Conservation (phyloP, 106 monocot genomes). For the Allium fistulosum region DNA sequence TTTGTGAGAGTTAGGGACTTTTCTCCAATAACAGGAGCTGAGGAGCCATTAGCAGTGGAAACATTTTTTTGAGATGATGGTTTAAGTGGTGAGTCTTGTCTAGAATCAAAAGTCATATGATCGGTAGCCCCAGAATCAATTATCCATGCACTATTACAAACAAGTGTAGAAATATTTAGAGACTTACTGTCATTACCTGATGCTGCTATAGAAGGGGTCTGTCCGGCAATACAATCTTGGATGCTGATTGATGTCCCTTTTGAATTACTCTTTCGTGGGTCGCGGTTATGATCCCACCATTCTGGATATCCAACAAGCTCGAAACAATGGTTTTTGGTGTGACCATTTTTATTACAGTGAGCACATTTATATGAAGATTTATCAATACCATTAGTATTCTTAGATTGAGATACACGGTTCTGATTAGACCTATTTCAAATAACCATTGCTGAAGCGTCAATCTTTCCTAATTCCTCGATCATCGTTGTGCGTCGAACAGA, state of each 20-base stretch:
- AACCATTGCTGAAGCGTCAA: background rate
- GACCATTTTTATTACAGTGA: background rate
- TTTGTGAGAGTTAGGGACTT: too few relatives aligned
- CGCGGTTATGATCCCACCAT: background rate
- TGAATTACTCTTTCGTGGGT: background rate
- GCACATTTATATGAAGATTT: too few relatives aligned
- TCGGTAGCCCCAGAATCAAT: background rate
- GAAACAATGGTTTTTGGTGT: background rate
- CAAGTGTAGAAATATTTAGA: background rate
- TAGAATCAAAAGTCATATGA: slow-evolving; percentile 9
- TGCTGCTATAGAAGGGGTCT: background rate
- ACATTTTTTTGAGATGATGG: background rate
- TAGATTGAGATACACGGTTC: background rate
- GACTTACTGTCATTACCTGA: background rate
- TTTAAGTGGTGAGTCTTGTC: slow-evolving; percentile 6
- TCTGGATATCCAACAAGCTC: background rate
- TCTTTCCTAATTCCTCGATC: background rate
- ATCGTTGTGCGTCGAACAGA: too few relatives aligned
- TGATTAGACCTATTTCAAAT: background rate
- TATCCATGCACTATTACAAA: too few relatives aligned
- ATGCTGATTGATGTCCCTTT: background rate
- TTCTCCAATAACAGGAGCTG: too few relatives aligned
- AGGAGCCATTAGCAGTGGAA: background rate
- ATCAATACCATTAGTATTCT: background rate
- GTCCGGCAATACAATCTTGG: background rate